Evolutionary conservation across 305 asterid species (phyloP).

Genomic region (Salvia sclarea): DNA sequence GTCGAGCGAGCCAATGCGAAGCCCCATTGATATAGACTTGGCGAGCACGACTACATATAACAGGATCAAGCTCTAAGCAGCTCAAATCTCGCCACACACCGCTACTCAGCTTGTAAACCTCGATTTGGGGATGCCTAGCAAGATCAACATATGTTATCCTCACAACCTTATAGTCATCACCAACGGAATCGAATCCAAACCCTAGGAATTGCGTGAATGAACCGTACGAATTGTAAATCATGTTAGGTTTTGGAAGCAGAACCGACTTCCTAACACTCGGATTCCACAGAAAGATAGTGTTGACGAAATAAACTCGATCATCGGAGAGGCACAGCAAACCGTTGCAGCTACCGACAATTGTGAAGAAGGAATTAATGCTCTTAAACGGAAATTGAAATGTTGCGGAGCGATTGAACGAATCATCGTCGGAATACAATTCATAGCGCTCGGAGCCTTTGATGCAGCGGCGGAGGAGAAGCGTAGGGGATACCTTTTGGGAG

Average conservation of each 20-base stretch:
- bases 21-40: conserved; percentile 37
- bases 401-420: conserved; percentile 3
- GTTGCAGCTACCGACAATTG: conserved; percentile 54
- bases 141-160: conserved; percentile 42
- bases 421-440: conserved; percentile 30
- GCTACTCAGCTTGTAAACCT: conserved; percentile 48
- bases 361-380: conserved; percentile 43
- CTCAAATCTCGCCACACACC: conserved; percentile 50
- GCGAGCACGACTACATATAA: conserved; percentile 27
- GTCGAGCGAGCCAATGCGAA: conserved; percentile 51
- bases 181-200: conserved; percentile 46
- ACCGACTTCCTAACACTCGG: conserved; percentile 43
- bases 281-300: conserved; percentile 52
- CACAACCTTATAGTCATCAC: conserved; percentile 48
- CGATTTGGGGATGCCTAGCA: conserved; percentile 36
- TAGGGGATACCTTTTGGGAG: not conserved
- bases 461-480: conserved; percentile 41
- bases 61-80: conserved; percentile 25
- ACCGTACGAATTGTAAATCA: conserved; percentile 40
- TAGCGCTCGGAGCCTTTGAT: conserved; percentile 38
- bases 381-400: conserved; percentile 40
- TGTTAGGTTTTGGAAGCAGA: conserved; percentile 44
- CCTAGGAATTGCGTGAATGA: conserved; percentile 45
- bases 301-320: conserved; percentile 39
- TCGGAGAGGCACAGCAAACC: conserved; percentile 56